Base-by-base conservation (phyloP, 169 alveolate genomes). In the Eimeria necatrix region DNA sequence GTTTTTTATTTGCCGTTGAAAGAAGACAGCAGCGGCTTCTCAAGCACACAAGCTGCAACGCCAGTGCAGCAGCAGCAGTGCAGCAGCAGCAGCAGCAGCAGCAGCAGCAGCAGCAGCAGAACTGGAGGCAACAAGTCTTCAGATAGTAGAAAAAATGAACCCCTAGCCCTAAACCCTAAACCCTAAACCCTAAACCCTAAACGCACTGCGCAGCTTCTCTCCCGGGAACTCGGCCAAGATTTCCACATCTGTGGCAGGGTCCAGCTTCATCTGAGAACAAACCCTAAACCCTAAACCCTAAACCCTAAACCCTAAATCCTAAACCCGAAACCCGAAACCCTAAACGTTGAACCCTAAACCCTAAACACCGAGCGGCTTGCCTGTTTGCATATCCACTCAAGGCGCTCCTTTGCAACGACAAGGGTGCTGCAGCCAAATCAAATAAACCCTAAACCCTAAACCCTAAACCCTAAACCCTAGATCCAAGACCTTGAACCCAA, bases 381-480 rank as follows among this genome's bases (percentile, higher is more conserved):
- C 59, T 91, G 88, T 41, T 92, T 80, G 76, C 78, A 41, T 32
- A 80, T 56, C 91, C 91, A 92, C 56, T 74, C 92, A 10, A 92
- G 48, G 46, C 95, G 95, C 18, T 61, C 78, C n/a, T 92, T 70
- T 61, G 59, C 32, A 16, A 92, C 41, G 49, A 92, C 95, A 61
- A 87, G 86, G 22, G 48, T 22, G 48, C 95, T 92, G 90, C 90
- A 91, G 64, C 24, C 51, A 32, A 60, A 18, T 2, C 46, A 12
- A 8, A 61, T 12, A 5, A 10, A 22, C 20, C 84, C 48, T 51
- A 70, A 70, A 20, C 80, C 24, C 24, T n/a, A 32, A 74, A 74
- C 20, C 51, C 85, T 32, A 8, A 26, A 24, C 49, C n/a, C n/a
- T 74, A 46, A 24, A 24, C 48, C 48, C 80, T 68, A 32, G 2